Evolutionary conservation across 805 yeast genomes (phyloP), one percentile per base, ranked within the genome.

Genomic region (Saccharomyces mikatae): DNA sequence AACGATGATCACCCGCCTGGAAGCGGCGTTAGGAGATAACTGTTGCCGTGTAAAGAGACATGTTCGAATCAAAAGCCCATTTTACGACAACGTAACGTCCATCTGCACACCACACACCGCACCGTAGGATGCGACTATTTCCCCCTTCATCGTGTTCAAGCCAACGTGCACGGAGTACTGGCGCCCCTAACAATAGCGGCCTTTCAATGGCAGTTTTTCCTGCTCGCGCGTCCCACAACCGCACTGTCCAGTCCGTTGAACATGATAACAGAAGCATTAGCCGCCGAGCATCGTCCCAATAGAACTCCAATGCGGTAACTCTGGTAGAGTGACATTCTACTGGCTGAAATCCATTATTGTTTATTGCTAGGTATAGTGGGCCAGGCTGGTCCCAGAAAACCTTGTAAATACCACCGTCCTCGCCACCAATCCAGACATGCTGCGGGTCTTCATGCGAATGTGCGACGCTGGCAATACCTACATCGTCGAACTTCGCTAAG

Each of bases 341-440:
- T 6, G 70, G 68, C 22, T 62, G 46, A 32, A 66, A 65, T 9
- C 62, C 64, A 47, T 62, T 62, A 48, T 66, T 66, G 3, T 51
- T 30, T 22, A 47, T 44, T 4, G 54, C 53, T 6, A 63, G 29
- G 13, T 48, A 41, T 46, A 60, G 31, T 8, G 49, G 49, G 2
- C 50, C 47, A 3, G 57, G 41, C 26, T 59, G 58, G 3, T 49
- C 47, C 17, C 59, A 48, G 2, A 48, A 22, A 13, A 66, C 30
- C 51, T 60, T 64, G 55, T 64, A 66, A 17, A 66, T 64, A 4
- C 65, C 67, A 21, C 70, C 70, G 41, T 64, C 66, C 47, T 62
- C 67, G 14, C 61, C 54, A 13, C 69, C 68, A 17, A 63, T 32
- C 44, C 60, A 65, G 3, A 65, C 17, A 49, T 57, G 50, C n/a